phyloP scores from a whole-genome alignment of 306 rosid species.

The Vicia villosa region DNA sequence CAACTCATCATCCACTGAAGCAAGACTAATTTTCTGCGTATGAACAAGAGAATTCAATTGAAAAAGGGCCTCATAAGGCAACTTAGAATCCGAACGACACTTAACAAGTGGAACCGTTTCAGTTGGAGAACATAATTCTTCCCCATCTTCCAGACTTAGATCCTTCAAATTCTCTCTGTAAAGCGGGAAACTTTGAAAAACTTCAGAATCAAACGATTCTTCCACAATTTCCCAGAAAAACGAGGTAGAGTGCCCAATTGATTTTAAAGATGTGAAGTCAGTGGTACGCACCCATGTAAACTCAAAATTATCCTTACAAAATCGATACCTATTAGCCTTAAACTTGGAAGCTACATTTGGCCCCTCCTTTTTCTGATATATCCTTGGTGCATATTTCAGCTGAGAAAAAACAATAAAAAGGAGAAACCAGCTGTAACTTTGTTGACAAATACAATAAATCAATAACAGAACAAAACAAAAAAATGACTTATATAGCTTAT shows the following conservation, averaged over 20 bases:
- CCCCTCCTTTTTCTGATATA: slow-evolving; percentile 59
- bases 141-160: slow-evolving; percentile 57
- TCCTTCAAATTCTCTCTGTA: slow-evolving; percentile 57
- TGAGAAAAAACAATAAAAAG: slow-evolving; percentile 30
- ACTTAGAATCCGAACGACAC: slow-evolving; percentile 37
- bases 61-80: slow-evolving; percentile 72
- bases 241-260: slow-evolving; percentile 74
- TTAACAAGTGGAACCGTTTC: slow-evolving; percentile 75
- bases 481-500: background rate
- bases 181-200: slow-evolving; percentile 59
- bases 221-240: slow-evolving; percentile 75
- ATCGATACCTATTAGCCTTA: slow-evolving; percentile 58
- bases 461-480: background rate
- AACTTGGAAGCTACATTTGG: slow-evolving; percentile 57
- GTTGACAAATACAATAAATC: background rate
- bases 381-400: slow-evolving; percentile 84
- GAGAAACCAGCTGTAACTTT: background rate
- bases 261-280: slow-evolving; percentile 62
- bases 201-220: slow-evolving; percentile 45
- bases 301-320: slow-evolving; percentile 74
- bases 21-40: slow-evolving; percentile 74
- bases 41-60: slow-evolving; percentile 88
- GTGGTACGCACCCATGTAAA: slow-evolving; percentile 83
- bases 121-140: slow-evolving; percentile 44
- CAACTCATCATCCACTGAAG: slow-evolving; percentile 61